Base-by-base conservation (phyloP, 768 basidiomycete species). In the Leccinum disarticulatum region DNA sequence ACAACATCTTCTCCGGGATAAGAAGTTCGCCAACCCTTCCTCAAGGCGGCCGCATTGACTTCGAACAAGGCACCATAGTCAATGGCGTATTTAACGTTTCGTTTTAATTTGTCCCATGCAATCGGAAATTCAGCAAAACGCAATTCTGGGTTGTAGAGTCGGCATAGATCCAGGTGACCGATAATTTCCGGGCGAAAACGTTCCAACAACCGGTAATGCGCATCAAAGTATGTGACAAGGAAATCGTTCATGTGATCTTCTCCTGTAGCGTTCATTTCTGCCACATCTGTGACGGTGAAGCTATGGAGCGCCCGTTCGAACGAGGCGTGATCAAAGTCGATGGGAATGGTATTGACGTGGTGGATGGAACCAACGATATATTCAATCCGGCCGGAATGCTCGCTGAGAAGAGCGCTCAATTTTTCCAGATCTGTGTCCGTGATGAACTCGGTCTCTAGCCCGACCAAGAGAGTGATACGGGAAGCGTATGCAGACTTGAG, bases 301-400 rank as follows among this genome's bases (percentile, higher is more conserved):
- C 77, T 77, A 53, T 71, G 72, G 58, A 96, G 69, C 7, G 88
- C 85, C 52, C 72, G 77, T 57, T 83, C 76, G 79, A 85, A 96
- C 9, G 88, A 93, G 27, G 76, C 65, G 41, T 79, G 66, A 76
- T 97, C 93, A 65, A 98, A 95, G 76, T 99, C 97, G 74, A 99
- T 96, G 8, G 95, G 93, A 43, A 91, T 82, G 22, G 77, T 80
- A 70, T 87, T 83, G 72, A 95, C 93, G 67, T 98, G 96, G 71
- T 99, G 97, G 7, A 99, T 79, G 35, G 90, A 92, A 27, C 97
- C 96, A 55, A 98, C 92, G 68, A 98, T 69, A 73, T 93, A 98
- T 68, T 98, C 88, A 61, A 98, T 83, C 52, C 78, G 76, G 36
- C 75, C 73, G 9, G 73, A 73, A 59, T 86, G 74, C 27, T 70